Percentiles rank a stretch among this genome's conserved stretches.
Evolutionary conservation across 2,329 filamentous ascomycete species (phyloP).

Genomic region (Cladosporium colombiae): DNA sequence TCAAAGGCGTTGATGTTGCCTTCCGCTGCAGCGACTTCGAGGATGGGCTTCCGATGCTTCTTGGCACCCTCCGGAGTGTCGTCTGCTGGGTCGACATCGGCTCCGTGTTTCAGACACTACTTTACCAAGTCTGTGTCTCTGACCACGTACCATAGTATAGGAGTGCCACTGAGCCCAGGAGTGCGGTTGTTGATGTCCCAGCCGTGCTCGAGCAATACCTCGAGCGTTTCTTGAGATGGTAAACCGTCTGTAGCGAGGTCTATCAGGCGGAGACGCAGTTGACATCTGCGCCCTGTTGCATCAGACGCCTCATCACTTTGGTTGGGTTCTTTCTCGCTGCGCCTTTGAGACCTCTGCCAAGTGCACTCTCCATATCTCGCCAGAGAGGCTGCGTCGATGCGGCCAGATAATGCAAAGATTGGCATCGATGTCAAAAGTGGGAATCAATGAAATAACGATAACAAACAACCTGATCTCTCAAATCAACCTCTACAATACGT

Average conservation of each 20-base stretch:
- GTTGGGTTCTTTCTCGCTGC: no score
- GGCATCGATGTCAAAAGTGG: no score
- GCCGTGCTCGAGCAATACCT: not conserved
- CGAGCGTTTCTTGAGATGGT: not conserved
- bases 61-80: not conserved
- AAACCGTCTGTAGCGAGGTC: not conserved
- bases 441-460: no score
- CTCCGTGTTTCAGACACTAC: not conserved
- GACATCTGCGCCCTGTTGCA: not conserved
- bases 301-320: no score
- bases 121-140: not conserved
- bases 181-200: not conserved
- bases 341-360: not conserved
- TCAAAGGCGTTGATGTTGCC: not conserved
- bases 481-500: no score
- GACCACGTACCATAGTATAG: not conserved
- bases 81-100: not conserved
- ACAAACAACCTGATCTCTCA: no score
- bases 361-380: no score
- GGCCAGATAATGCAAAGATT: no score
- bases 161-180: not conserved
- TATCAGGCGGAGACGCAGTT: rapidly evolving
- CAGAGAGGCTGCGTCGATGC: no score
- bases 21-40: not conserved
- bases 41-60: not conserved